Percentiles rank a stretch among this genome's conserved stretches.
These are phyloP conservation scores for Aegle marmelos DNA, from an alignment of 345 rosid genomes.

Conservation along the genomic window DNA sequence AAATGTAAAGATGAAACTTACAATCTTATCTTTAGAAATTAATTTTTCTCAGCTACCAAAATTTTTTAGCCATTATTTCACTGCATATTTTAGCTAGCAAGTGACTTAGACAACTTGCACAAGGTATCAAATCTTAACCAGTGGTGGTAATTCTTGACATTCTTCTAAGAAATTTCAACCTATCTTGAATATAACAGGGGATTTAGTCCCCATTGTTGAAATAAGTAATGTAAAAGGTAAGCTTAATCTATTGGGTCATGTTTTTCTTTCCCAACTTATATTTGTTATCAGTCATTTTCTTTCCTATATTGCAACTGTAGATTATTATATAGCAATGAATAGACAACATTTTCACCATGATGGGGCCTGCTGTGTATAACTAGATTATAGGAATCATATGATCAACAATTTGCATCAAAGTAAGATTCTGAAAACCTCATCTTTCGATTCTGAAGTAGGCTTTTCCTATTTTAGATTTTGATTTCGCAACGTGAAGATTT, in stretches of 20 bases:
- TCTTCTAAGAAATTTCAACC: not conserved
- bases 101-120: not conserved
- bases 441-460: not conserved
- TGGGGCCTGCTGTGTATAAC: not conserved
- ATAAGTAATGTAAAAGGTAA: not conserved
- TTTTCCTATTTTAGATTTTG: not conserved
- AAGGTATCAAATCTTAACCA: not conserved
- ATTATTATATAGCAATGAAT: not conserved
- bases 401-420: not conserved
- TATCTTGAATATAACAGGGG: not conserved
- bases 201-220: not conserved
- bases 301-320: not conserved
- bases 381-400: not conserved
- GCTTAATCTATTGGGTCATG: not conserved
- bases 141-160: not conserved
- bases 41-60: not conserved
- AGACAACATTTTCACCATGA: not conserved
- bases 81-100: not conserved
- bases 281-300: not conserved
- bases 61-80: not conserved
- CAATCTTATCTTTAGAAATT: slow-evolving; percentile 5
- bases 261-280: not conserved
- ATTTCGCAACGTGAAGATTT: not conserved
- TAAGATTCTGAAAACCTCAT: not conserved
- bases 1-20: not conserved